Percentiles rank a stretch among this genome's conserved stretches.
Conservation (phyloP, 352 stramenopile species). For the Phytophthora crassamura region DNA sequence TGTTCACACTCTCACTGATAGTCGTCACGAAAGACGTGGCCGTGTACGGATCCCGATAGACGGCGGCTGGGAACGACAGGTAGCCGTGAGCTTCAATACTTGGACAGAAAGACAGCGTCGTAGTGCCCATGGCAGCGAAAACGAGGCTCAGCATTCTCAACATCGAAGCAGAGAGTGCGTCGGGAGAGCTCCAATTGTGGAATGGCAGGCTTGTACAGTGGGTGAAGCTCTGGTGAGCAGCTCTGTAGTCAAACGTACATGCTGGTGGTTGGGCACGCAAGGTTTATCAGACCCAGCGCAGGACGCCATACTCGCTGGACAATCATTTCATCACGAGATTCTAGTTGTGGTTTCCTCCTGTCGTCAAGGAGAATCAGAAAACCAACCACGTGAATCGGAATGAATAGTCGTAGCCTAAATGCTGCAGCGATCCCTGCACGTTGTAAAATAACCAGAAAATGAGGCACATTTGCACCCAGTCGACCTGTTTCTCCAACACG, state of each 20-base stretch:
- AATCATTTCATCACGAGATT: no score
- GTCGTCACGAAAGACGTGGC: constrained; percentile 39
- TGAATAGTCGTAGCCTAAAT: constrained; percentile 25
- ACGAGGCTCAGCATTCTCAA: background rate
- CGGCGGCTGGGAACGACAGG: constrained; percentile 42
- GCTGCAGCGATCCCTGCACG: constrained; percentile 27
- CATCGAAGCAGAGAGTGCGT: background rate
- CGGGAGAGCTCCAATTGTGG: background rate
- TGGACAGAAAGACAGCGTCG: background rate
- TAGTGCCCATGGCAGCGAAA: background rate
- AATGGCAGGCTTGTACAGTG: no score
- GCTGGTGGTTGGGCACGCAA: no score
- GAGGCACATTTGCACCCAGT: constrained; percentile 36
- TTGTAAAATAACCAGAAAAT: constrained; percentile 45
- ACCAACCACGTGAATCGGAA: background rate
- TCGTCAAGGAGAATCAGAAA: no score
- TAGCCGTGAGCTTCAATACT: constrained; percentile 49
- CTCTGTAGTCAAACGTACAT: no score
- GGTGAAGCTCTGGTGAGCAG: no score
- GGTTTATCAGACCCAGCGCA: no score
- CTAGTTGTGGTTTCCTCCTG: no score
- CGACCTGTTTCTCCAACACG: constrained; percentile 37
- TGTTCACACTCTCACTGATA: constrained; percentile 38
- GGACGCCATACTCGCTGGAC: no score
- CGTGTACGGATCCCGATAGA: constrained; percentile 36